Evolutionary conservation across 2,329 filamentous ascomycete species (phyloP).

Genomic region (Thielaviopsis populi): DNA sequence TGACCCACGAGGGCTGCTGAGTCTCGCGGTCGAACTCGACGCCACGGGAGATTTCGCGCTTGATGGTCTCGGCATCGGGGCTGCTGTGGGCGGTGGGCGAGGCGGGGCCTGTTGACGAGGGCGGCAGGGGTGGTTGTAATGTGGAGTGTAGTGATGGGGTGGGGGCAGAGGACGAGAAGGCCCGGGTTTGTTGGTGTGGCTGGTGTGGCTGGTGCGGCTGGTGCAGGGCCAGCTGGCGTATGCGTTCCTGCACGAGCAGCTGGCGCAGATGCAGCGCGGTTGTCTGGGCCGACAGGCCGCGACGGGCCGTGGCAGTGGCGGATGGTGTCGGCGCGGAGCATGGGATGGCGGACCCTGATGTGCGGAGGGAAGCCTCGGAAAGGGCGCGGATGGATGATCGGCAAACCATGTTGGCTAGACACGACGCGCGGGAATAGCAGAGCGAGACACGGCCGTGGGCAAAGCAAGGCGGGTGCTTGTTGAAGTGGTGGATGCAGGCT

Average conservation of each 20-base stretch:
- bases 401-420: neutral
- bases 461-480: neutral
- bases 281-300: constrained; percentile 4
- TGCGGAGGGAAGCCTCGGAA: constrained; percentile 12
- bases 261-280: neutral
- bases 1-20: constrained; percentile 14
- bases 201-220: neutral
- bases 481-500: neutral
- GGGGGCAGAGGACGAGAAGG: neutral
- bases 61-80: constrained; percentile 11
- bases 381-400: constrained; percentile 12
- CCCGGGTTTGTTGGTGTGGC: neutral
- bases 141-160: neutral
- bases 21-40: constrained; percentile 15
- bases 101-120: neutral
- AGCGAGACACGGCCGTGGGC: neutral
- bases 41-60: constrained; percentile 11
- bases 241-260: constrained; percentile 10
- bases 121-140: neutral
- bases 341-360: neutral
- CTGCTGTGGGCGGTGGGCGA: neutral
- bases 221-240: constrained; percentile 2
- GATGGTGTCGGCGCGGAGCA: neutral
- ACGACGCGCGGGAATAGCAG: neutral
- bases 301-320: neutral